A percentile compares a stretch with the other conserved stretches of the same genome.
Evolutionary conservation across 2,329 filamentous ascomycete genomes (phyloP).

Genomic region (Colletotrichum agaves): DNA sequence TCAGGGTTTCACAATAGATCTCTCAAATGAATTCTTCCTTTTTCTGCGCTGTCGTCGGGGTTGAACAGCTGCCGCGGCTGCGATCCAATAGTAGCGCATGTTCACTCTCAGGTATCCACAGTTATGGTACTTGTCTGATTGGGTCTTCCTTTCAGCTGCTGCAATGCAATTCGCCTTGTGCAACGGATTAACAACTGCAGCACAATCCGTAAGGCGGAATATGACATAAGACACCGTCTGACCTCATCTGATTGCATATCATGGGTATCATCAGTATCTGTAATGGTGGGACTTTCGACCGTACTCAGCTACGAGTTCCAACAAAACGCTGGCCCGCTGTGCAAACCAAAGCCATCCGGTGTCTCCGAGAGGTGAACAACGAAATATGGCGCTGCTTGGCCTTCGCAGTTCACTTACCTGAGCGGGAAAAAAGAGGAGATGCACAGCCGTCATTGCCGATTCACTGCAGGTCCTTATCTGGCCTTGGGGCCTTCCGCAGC

Average conservation of each 20-base stretch:
- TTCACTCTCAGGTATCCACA: conserved; percentile 4
- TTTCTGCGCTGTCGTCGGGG: background rate
- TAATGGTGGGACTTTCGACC: background rate
- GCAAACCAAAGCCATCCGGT: background rate
- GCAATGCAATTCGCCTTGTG: conserved; percentile 26
- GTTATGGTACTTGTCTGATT: conserved; percentile 4
- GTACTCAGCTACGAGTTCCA: background rate
- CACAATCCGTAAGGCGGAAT: background rate
- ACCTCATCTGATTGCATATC: conserved; percentile 9
- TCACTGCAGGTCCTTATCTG: background rate
- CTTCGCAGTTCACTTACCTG: background rate
- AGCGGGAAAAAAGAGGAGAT: background rate
- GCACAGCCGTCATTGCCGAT: conserved; percentile 21
- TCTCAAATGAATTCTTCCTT: background rate
- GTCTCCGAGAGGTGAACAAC: background rate
- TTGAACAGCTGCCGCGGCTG: background rate
- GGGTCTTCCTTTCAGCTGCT: conserved; percentile 27
- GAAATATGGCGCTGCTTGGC: conserved; percentile 20
- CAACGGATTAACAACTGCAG: conserved; percentile 4
- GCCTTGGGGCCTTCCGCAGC: conserved; percentile 9
- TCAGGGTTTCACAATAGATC: background rate
- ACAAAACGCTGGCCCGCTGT: background rate
- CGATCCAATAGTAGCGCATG: background rate
- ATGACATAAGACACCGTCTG: conserved; percentile 24
- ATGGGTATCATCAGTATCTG: background rate